These are phyloP conservation scores for Berberis thunbergii DNA, from an alignment of 164 flowering plant genomes.

Conservation along the genomic window DNA sequence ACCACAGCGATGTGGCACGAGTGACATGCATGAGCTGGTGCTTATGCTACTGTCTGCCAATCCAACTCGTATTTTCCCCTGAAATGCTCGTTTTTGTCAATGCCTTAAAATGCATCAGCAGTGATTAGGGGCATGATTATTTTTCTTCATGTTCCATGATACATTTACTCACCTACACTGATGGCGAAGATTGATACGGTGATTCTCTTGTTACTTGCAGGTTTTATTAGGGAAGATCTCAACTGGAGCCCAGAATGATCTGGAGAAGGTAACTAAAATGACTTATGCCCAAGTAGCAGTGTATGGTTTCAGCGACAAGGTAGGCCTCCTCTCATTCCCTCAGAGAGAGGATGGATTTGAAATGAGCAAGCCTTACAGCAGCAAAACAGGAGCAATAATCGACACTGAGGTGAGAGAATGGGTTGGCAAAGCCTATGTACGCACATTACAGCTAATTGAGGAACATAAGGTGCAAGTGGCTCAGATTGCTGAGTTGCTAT, in stretches of 20 bases:
- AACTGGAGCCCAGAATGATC: constrained; percentile 92
- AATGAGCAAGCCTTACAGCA: constrained; percentile 89
- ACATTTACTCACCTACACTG: no score
- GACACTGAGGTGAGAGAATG: constrained; percentile 87
- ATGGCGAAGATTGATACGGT: background rate
- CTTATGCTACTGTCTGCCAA: no score
- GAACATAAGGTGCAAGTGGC: constrained; percentile 75
- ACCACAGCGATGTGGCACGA: no score
- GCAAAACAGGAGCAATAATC: constrained; percentile 76
- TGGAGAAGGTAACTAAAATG: constrained; percentile 94
- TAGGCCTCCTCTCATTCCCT: constrained; percentile 91
- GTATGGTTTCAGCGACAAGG: constrained; percentile 89
- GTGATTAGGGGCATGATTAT: no score
- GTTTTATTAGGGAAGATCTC: constrained; percentile 83
- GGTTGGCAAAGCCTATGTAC: constrained; percentile 69
- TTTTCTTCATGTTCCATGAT: no score
- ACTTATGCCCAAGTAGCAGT: constrained; percentile 90
- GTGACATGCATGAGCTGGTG: no score
- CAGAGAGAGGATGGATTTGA: constrained; percentile 63
- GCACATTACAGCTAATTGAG: constrained; percentile 56
- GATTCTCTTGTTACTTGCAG: constrained; percentile 23
- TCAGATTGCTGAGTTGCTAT: constrained; percentile 73
- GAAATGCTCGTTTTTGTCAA: no score
- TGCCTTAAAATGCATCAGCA: no score
- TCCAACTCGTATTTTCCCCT: no score